Evolutionary conservation across 257 asterid species (phyloP).

Genomic region (Hygrophila difformis): DNA sequence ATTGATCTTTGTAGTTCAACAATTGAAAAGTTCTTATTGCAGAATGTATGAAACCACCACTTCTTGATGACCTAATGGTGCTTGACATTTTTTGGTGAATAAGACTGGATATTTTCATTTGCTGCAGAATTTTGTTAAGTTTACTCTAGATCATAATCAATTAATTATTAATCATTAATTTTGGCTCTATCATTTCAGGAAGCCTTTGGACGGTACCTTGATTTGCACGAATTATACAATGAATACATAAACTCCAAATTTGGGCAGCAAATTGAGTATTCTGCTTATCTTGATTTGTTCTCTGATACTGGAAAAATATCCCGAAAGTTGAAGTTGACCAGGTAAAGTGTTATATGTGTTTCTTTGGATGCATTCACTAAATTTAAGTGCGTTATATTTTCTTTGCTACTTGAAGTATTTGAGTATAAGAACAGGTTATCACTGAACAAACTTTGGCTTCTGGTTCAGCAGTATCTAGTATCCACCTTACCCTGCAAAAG

Average conservation of each 20-base stretch:
- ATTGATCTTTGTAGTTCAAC: background rate
- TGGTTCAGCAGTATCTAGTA: no score
- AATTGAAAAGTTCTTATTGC: no score
- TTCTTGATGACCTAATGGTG: background rate
- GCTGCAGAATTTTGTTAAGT: background rate
- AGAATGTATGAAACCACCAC: background rate
- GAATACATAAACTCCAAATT: slow-evolving; percentile 81
- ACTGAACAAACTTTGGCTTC: no score
- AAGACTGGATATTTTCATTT: background rate
- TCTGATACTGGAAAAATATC: slow-evolving; percentile 51
- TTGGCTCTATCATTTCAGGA: slow-evolving; percentile 60
- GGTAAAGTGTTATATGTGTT: slow-evolving; percentile 33
- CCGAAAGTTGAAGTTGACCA: slow-evolving; percentile 57
- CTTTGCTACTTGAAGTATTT: slow-evolving; percentile 1
- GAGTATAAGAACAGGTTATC: background rate
- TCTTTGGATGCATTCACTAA: no score
- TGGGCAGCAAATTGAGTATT: slow-evolving; percentile 72
- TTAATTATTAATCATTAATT: no score
- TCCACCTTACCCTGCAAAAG: no score
- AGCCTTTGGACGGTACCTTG: slow-evolving; percentile 86
- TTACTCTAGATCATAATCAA: no score
- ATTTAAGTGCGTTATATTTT: background rate
- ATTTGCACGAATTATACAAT: slow-evolving; percentile 81
- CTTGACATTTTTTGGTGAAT: background rate
- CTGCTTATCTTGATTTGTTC: slow-evolving; percentile 76